Base-by-base conservation (phyloP, 2,329 filamentous ascomycete genomes). In the Arthroderma uncinatum region DNA sequence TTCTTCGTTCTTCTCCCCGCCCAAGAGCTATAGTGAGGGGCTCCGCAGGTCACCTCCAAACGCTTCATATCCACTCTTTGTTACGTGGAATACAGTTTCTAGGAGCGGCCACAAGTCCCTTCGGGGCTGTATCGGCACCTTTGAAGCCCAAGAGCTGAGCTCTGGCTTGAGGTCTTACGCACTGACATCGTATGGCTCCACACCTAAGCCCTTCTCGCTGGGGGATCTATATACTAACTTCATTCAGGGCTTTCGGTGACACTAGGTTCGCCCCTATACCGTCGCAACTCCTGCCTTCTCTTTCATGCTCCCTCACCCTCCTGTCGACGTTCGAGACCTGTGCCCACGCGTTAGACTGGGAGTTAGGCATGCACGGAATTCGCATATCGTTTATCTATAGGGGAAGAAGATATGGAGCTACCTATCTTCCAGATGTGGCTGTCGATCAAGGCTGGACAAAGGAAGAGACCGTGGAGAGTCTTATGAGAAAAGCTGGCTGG, bases 401-500 rank as follows among this genome's bases (percentile, higher is more conserved):
- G 62, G 83, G 83, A 14, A 79, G 83, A 53, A 82, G 86, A 50
- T 89, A 89, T 67, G 88, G 90, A 14, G 82, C 89, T 0, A 96
- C 93, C 0, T 98, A 97, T 67, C 79, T 98, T 12, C 93, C 93
- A 0, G 89, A 96, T 68, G 90, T 98, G 4, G 87, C 92, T 8
- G 76, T 81, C 0, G 93, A 98, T 76, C 93, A 97, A 70, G 91
- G 89, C 14, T 98, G 93, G 93, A 88, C 81, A 9, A 91, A 93
- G 72, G 91, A 97, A 69, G 89, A 97, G 78, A 88, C 92, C 0
- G 72, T 98, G 2, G 79, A 90, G 56, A 94, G 88, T 71, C 74
- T 97, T 67, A 93, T 96, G 85, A 80, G 89, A 59, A 98, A 98
- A 78, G 91, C 91, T 0, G 93, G 93, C 1, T 98, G 91, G 91